Percentiles rank a stretch among this genome's conserved stretches.
Evolutionary conservation across 192 early-diverging fungal species (phyloP).

Genomic region (Coemansia sp.): DNA sequence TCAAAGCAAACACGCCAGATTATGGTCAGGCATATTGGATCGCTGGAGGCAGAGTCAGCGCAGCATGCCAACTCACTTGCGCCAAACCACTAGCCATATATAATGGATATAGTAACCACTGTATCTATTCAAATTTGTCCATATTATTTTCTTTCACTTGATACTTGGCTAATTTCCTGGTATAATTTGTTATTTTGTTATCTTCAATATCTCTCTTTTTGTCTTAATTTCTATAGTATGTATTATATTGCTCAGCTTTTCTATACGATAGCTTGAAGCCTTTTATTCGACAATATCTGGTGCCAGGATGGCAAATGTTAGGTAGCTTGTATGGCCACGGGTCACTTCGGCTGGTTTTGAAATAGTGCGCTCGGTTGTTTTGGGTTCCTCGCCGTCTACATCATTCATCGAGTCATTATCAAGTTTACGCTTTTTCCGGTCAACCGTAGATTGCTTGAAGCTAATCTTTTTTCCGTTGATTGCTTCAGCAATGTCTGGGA

Average conservation of each 20-base stretch:
- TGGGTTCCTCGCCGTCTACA: not conserved
- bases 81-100: too few relatives aligned
- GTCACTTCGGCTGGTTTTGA: constrained; percentile 61
- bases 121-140: too few relatives aligned
- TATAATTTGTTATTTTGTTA: too few relatives aligned
- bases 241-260: too few relatives aligned
- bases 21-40: not conserved
- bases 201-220: too few relatives aligned
- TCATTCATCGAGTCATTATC: not conserved
- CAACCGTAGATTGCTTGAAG: constrained; percentile 24
- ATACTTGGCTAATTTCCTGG: too few relatives aligned
- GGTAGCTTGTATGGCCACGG: constrained; percentile 91
- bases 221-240: too few relatives aligned
- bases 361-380: constrained; percentile 51
- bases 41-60: not conserved
- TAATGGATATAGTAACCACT: too few relatives aligned
- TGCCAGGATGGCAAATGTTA: constrained; percentile 79
- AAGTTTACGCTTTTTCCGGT: constrained; percentile 46
- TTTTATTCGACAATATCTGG: constrained; percentile 14
- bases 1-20: not conserved
- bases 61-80: not conserved
- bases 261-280: too few relatives aligned
- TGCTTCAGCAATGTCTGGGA: constrained; percentile 67
- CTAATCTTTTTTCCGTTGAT: constrained; percentile 50
- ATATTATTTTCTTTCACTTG: too few relatives aligned